A percentile compares a stretch with the other conserved stretches of the same genome.
Conservation (phyloP, 192 early-diverging fungal genomes). For the Backusella luteola region DNA sequence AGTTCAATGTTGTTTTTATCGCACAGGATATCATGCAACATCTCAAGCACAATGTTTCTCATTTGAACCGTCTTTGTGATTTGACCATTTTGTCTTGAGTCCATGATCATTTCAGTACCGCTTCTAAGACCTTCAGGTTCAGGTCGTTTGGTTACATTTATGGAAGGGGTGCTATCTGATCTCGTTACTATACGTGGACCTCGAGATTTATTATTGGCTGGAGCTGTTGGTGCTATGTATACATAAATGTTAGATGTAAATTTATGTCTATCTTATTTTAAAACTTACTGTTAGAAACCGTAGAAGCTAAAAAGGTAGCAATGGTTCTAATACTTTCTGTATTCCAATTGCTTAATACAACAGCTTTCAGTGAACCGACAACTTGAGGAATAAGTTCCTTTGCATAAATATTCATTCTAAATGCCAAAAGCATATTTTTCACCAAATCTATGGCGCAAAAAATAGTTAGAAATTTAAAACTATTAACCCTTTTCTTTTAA, state of each 20-base stretch:
- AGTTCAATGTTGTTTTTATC: constrained; percentile 43
- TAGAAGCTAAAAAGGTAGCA: constrained; percentile 63
- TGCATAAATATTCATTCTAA: constrained; percentile 56
- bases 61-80: constrained; percentile 18
- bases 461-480: background rate
- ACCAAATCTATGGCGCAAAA: constrained; percentile 48
- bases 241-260: background rate
- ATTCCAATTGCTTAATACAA: constrained; percentile 54
- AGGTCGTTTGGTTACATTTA: background rate
- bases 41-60: constrained; percentile 55
- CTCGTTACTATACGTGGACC: background rate
- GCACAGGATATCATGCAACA: constrained; percentile 62
- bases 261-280: background rate
- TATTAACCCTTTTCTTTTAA: background rate
- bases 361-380: constrained; percentile 51
- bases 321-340: constrained; percentile 57
- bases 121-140: background rate
- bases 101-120: constrained; percentile 3
- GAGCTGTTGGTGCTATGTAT: background rate
- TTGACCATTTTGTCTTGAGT: constrained; percentile 9
- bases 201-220: background rate
- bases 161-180: background rate
- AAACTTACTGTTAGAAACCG: constrained; percentile 51
- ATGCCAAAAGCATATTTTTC: constrained; percentile 58
- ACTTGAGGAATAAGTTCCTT: constrained; percentile 51